Evolutionary conservation across 2,329 filamentous ascomycete genomes (phyloP).

Genomic region (Pseudogymnoascus sp.): DNA sequence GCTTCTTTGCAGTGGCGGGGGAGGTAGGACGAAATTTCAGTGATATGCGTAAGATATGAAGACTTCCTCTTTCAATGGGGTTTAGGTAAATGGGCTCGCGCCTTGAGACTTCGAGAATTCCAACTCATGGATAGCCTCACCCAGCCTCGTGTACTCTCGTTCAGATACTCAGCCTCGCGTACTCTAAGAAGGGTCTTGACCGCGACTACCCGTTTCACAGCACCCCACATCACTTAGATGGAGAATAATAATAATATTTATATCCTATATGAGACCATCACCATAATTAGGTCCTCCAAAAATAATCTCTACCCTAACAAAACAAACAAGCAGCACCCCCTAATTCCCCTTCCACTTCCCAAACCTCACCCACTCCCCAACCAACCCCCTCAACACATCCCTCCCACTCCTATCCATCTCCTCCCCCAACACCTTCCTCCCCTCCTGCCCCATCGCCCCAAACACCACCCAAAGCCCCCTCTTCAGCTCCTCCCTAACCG

Average conservation of each 20-base stretch:
- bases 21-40: too few relatives aligned
- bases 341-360: slow-evolving; percentile 47
- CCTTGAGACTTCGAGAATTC: too few relatives aligned
- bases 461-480: slow-evolving; percentile 51
- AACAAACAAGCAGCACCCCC: neutral
- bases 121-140: too few relatives aligned
- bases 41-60: too few relatives aligned
- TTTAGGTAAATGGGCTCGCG: too few relatives aligned
- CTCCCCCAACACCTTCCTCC: slow-evolving; percentile 49
- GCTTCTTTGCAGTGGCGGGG: too few relatives aligned
- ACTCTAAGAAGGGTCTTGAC: too few relatives aligned
- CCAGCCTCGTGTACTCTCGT: too few relatives aligned
- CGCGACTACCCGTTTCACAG: neutral
- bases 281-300: neutral
- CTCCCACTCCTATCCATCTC: slow-evolving; percentile 50
- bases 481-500: slow-evolving; percentile 47
- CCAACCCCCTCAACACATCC: slow-evolving; percentile 50
- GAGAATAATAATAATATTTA: neutral
- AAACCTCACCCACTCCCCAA: slow-evolving; percentile 51
- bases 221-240: neutral
- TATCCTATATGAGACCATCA: neutral
- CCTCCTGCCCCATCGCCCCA: slow-evolving; percentile 47
- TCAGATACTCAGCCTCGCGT: too few relatives aligned
- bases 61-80: too few relatives aligned
- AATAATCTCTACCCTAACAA: neutral